Evolutionary conservation across 768 basidiomycete genomes (phyloP).

Genomic region (Suillus luteus): DNA sequence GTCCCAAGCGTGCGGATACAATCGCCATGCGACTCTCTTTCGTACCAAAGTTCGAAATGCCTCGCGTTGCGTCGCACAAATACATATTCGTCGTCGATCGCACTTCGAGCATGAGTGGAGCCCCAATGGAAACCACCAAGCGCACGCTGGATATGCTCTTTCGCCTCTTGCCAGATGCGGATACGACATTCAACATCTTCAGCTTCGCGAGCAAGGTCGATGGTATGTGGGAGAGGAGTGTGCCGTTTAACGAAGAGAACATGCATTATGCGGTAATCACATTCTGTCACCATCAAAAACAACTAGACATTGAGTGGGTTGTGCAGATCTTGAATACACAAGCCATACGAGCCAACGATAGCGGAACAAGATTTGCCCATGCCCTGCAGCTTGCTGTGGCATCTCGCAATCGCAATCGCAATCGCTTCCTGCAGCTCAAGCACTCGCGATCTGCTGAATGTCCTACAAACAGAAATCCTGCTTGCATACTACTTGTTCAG

Average conservation of each 20-base stretch:
- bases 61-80: constrained; percentile 47
- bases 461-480: constrained; percentile 64
- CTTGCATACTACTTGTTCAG: constrained; percentile 67
- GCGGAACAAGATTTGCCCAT: constrained; percentile 50
- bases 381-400: constrained; percentile 45
- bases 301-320: constrained; percentile 16
- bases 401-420: constrained; percentile 32
- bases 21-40: constrained; percentile 55
- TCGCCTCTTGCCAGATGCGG: constrained; percentile 44
- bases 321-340: constrained; percentile 42
- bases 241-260: constrained; percentile 31
- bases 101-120: constrained; percentile 52
- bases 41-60: constrained; percentile 51
- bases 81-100: constrained; percentile 64
- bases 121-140: constrained; percentile 48
- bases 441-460: constrained; percentile 47
- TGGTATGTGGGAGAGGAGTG: constrained; percentile 40
- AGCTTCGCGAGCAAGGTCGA: constrained; percentile 43
- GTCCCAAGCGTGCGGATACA: constrained; percentile 28
- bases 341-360: constrained; percentile 42
- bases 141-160: constrained; percentile 48
- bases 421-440: constrained; percentile 41
- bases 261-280: constrained; percentile 40
- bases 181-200: constrained; percentile 56
- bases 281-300: neutral